Percentiles rank a stretch among this genome's conserved stretches.
Evolutionary conservation across 169 alveolate species (phyloP).

Genomic region (Eimeria sp.): DNA sequence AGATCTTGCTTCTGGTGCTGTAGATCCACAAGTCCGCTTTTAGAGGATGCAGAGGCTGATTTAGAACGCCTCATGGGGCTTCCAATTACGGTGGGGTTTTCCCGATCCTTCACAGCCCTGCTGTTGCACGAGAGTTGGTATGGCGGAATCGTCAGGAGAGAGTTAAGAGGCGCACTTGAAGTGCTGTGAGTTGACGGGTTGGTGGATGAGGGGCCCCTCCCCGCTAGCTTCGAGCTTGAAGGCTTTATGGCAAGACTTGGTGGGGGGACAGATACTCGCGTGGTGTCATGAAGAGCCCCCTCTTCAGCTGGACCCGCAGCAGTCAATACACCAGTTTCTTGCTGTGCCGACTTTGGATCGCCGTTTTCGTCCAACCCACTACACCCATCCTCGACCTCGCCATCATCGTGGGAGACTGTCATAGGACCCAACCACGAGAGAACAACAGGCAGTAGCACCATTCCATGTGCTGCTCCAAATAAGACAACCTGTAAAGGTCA

Average conservation of each 20-base stretch:
- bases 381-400: background rate
- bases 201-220: constrained; percentile 23
- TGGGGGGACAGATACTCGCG: constrained; percentile 49
- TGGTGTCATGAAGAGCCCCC: constrained; percentile 1
- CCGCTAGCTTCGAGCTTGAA: constrained; percentile 45
- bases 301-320: constrained; percentile 63
- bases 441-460: constrained; percentile 83
- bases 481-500: constrained; percentile 44
- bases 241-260: constrained; percentile 72
- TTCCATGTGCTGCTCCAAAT: constrained; percentile 83
- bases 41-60: constrained; percentile 64
- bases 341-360: background rate
- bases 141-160: constrained; percentile 55
- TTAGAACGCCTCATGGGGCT: constrained; percentile 75
- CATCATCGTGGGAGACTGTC: background rate
- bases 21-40: constrained; percentile 11
- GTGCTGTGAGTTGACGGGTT: background rate
- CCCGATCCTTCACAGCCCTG: background rate
- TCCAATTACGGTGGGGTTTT: background rate
- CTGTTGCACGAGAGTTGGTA: constrained; percentile 12
- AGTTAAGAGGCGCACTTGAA: background rate
- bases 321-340: constrained; percentile 1
- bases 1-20: constrained; percentile 52
- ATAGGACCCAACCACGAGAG: constrained; percentile 82
- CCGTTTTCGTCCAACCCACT: constrained; percentile 48